These are phyloP conservation scores for Xylariaceae sp. DNA, from an alignment of 2,329 filamentous ascomycete species.

Conservation along the genomic window DNA sequence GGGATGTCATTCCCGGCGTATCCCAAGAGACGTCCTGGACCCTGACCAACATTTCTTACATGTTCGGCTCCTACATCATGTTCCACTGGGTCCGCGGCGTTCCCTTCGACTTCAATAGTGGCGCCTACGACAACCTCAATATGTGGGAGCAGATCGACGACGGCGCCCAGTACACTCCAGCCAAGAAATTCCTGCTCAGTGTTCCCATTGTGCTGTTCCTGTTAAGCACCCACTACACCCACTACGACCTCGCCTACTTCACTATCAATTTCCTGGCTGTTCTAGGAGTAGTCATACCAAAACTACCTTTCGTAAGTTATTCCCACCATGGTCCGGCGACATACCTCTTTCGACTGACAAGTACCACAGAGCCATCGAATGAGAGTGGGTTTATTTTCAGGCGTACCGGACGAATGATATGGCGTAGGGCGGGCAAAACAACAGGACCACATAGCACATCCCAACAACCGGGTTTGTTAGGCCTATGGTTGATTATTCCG, in stretches of 20 bases:
- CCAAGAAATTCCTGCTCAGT: slow-evolving; percentile 95
- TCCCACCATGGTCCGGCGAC: not conserved
- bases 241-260: slow-evolving; percentile 96
- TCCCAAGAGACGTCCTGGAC: slow-evolving; percentile 99
- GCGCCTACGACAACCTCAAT: slow-evolving; percentile 98
- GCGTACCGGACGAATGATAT: slow-evolving; percentile 60
- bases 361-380: slow-evolving; percentile 68
- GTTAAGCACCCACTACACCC: slow-evolving; percentile 96
- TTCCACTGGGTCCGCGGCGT: slow-evolving; percentile 98
- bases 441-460: no score
- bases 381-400: slow-evolving; percentile 71
- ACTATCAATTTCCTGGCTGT: slow-evolving; percentile 95
- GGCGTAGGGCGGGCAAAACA: no score
- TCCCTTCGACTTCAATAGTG: slow-evolving; percentile 97
- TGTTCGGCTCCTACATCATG: slow-evolving; percentile 98
- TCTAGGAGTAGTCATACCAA: slow-evolving; percentile 89
- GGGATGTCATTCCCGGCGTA: slow-evolving; percentile 92
- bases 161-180: slow-evolving; percentile 95
- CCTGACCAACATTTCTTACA: slow-evolving; percentile 97
- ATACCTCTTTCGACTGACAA: slow-evolving; percentile 13
- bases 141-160: slow-evolving; percentile 99
- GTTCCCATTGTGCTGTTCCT: slow-evolving; percentile 94
- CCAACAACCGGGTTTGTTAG: no score
- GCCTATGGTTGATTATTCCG: no score
- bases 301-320: slow-evolving; percentile 87